phyloP scores from a whole-genome alignment of 345 rosid species.

The Litchi chinensis region DNA sequence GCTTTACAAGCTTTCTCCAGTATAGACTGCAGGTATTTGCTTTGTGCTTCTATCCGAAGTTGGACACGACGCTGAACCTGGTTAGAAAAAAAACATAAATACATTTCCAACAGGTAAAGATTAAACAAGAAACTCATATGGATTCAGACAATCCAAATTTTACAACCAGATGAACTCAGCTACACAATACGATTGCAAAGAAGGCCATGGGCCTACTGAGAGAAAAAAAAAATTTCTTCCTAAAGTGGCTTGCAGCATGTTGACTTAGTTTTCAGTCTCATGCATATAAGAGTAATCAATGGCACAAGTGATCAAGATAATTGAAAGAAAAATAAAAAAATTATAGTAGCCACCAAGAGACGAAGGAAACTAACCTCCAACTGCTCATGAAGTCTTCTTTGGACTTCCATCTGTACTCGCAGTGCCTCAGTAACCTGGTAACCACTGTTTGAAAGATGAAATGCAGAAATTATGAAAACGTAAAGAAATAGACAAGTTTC shows the following conservation, averaged over 20 bases:
- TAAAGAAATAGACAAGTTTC: conserved; percentile 12
- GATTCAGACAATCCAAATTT: not conserved
- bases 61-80: conserved; percentile 92
- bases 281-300: not conserved
- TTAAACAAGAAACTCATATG: not conserved
- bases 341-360: not conserved
- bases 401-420: conserved; percentile 97
- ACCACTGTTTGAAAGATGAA: conserved; percentile 56
- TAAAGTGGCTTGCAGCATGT: not conserved
- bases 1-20: conserved; percentile 94
- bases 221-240: too few species aligned
- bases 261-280: not conserved
- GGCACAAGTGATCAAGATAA: too few species aligned
- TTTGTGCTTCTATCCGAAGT: conserved; percentile 86
- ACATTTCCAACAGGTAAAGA: not conserved
- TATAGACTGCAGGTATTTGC: conserved; percentile 82
- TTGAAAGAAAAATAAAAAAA: not conserved
- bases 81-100: conserved; percentile 21
- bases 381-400: conserved; percentile 88
- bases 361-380: conserved; percentile 67
- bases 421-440: conserved; percentile 91
- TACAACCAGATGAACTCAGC: not conserved
- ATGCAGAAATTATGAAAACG: conserved; percentile 12
- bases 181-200: not conserved
- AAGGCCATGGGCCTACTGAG: not conserved